Conservation (phyloP, 495 filamentous ascomycete species). For the Penicillium steckii region DNA sequence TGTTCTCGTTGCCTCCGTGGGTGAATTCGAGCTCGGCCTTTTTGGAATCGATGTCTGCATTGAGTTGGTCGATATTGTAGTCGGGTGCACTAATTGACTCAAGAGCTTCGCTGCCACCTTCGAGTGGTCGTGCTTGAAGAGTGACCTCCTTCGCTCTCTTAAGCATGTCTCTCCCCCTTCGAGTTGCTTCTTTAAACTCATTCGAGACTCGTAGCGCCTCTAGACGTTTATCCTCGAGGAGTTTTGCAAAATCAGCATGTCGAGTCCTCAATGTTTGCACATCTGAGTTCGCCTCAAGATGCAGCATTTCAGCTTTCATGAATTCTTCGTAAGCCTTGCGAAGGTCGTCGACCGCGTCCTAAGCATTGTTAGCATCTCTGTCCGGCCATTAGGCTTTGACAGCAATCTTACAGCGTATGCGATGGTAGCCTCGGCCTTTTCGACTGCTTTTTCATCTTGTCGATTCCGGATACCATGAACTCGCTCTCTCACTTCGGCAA, state of each 20-base stretch:
- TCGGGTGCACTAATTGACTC: conserved; percentile 26
- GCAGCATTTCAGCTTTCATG: conserved; percentile 62
- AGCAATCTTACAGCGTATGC: conserved; percentile 57
- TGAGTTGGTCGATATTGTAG: conserved; percentile 60
- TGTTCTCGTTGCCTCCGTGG: conserved; percentile 71
- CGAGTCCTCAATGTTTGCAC: conserved; percentile 59
- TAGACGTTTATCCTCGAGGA: conserved; percentile 45
- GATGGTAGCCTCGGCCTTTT: conserved; percentile 63
- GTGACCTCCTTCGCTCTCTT: conserved; percentile 34
- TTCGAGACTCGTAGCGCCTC: conserved; percentile 38
- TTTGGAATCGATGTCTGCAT: conserved; percentile 72
- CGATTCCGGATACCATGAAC: conserved; percentile 44
- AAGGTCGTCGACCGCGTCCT: conserved; percentile 59
- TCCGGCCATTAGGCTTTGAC: not conserved
- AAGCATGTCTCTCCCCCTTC: conserved; percentile 32
- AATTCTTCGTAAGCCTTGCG: conserved; percentile 59
- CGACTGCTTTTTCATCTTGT: conserved; percentile 55
- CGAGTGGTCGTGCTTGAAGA: conserved; percentile 7
- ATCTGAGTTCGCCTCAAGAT: conserved; percentile 81
- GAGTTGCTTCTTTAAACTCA: conserved; percentile 28
- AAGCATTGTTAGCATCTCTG: conserved; percentile 20
- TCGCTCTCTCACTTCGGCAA: conserved; percentile 40
- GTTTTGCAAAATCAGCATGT: conserved; percentile 55
- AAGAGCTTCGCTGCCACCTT: conserved; percentile 33
- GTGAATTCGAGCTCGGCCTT: conserved; percentile 73